Evolutionary conservation across 73 alveolate genomes (phyloP).

Genomic region (Paramecium primaurelia): DNA sequence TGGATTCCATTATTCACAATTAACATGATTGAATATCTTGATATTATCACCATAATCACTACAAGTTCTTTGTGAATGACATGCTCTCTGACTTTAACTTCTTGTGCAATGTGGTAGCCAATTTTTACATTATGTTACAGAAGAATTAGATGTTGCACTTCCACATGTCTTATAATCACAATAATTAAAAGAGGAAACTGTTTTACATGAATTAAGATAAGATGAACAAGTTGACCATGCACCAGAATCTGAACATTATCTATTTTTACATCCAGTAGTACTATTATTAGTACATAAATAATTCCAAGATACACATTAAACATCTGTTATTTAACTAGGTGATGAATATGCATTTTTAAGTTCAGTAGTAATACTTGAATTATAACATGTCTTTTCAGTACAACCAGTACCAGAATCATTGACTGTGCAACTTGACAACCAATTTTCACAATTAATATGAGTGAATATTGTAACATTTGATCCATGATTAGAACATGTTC

Average conservation of each 20-base stretch:
- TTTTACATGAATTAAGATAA: neutral
- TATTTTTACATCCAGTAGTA: neutral
- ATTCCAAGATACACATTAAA: neutral
- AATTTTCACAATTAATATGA: neutral
- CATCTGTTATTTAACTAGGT: neutral
- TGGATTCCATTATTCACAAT: neutral
- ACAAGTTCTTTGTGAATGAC: neutral
- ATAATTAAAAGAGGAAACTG: neutral
- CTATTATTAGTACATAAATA: neutral
- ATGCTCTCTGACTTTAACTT: neutral
- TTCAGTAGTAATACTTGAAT: neutral
- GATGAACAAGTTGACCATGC: neutral
- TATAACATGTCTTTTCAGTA: neutral
- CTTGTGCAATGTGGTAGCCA: neutral
- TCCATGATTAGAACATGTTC: conserved; percentile 4
- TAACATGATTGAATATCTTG: neutral
- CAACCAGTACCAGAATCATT: neutral
- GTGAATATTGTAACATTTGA: neutral
- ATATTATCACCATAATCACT: neutral
- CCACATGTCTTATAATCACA: neutral
- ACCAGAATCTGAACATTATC: neutral
- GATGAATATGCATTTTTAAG: neutral
- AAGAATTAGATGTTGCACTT: neutral
- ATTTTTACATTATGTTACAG: neutral
- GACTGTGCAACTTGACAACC: neutral